Evolutionary conservation across 768 basidiomycete genomes (phyloP), one percentile per base, ranked within the genome.

Genomic region (Pleurotus citrinopileatus): DNA sequence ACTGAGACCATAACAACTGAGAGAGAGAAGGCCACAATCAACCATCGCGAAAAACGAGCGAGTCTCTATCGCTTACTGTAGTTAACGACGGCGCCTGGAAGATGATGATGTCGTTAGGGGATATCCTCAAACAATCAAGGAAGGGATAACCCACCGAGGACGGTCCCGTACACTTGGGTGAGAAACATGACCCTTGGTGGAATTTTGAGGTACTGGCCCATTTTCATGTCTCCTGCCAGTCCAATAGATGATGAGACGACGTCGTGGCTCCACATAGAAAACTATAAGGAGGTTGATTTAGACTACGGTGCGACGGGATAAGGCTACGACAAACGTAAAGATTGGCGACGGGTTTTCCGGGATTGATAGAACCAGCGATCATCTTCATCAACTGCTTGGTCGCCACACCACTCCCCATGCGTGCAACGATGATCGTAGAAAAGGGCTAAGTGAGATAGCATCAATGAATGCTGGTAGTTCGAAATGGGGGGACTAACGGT

Each of bases 181-280:
- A 80, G 63, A 65, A 51, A 51, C 48, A 51, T 51, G 12, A 37
- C 48, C 23, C 48, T 34, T n/a, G 48, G 48, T 25, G 48, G 48
- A 22, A 51, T 51, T 23, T 51, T 51, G n/a, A 51, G 32, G 23
- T 51, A 51, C 34, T 51, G 48, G 19, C 84, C 87, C 60, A 89
- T 78, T 69, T 91, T 92, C 58, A 90, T 69, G 63, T 87, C 83
- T 32, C 72, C 70, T 1, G 82, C 80, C 5, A 84, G 70, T 19
- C 60, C 60, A 42, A 84, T 76, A 1, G 80, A 83, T 28, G 75
- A 82, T 13, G 73, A 65, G 36, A 86, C 69, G 43, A 82, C 77
- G 59, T 83, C 81, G 59, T 84, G 82, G 60, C 81, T 82, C 82
- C 83, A 84, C 81, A 83, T 84, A 0, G 81, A 77, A 66, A 85